Evolutionary conservation across 192 early-diverging fungal genomes (phyloP).

Genomic region (Pilobolus umbonatus): DNA sequence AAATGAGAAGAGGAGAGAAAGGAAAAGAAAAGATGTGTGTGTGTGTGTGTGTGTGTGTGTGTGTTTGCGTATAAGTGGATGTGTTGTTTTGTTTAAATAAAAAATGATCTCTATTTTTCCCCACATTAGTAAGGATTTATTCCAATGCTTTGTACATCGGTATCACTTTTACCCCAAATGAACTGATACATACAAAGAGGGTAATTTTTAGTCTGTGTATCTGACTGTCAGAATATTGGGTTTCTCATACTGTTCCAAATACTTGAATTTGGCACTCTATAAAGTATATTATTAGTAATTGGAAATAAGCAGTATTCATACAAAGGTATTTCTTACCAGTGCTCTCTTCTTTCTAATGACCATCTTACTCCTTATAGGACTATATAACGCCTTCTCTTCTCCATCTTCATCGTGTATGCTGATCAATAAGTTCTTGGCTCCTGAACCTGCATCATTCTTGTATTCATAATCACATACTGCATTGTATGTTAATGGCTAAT

Average conservation of each 20-base stretch:
- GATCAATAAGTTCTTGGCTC: constrained; percentile 20
- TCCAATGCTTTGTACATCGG: not conserved
- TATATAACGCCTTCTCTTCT: constrained; percentile 16
- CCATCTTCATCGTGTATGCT: constrained; percentile 19
- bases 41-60: too few species aligned
- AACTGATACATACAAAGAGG: too few species aligned
- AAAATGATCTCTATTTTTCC: constrained; percentile 6
- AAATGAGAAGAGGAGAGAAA: not conserved
- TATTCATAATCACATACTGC: constrained; percentile 35
- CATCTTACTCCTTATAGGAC: constrained; percentile 32
- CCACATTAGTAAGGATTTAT: constrained; percentile 7
- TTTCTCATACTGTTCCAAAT: constrained; percentile 25
- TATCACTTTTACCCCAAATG: not conserved
- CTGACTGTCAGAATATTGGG: constrained; percentile 7
- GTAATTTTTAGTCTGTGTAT: constrained; percentile 2
- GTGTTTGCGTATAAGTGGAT: too few species aligned
- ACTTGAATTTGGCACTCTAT: constrained; percentile 18
- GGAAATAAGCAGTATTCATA: not conserved
- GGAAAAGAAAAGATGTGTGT: not conserved
- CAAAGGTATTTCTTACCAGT: constrained; percentile 17
- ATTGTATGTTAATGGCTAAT: constrained; percentile 25
- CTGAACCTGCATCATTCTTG: constrained; percentile 22
- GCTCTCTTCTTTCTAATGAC: constrained; percentile 33
- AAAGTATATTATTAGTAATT: not conserved
- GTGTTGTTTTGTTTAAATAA: too few species aligned